Base-by-base conservation (phyloP, 2,329 filamentous ascomycete genomes). In the Stachybotrys chartarum region DNA sequence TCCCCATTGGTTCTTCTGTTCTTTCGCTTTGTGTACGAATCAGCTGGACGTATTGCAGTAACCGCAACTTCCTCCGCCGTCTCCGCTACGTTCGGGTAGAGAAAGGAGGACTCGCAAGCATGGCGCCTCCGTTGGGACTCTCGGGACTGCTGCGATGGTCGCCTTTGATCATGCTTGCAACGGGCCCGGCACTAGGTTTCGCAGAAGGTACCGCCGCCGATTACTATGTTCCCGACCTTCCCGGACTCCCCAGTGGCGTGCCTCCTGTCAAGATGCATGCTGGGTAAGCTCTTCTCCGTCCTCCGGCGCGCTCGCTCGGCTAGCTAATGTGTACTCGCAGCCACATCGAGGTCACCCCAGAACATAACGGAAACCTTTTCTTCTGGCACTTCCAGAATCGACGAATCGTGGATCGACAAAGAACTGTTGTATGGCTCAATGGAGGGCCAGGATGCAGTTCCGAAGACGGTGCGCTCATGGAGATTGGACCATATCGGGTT, bases 311-410 rank as follows among this genome's bases (percentile, higher is more conserved):
- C 42, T 50, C 50, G 10, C 24, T 16, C n/a, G n/a, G 8, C 14
- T 30, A n/a, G 58, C 65, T 68, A 62, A 66, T 61, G 57, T 58
- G 55, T 58, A 49, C 62, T 42, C 45, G 7, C 68, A 96, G 91
- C 54, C 94, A 99, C 75, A 87, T 99, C 70, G 92, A 97, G 74
- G 81, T 99, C 65, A 88, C 86, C 39, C 83, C 88, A 18, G 86
- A 91, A 61, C 83, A 88, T 70, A 91, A 97, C 69, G 93, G 91
- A 63, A 96, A 97, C 72, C 75, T 99, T 17, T 99, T 97, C 79
- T 99, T 99, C 78, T 99, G 94, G 94, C 90, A 97, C 67, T 97
- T 90, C 69, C 85, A 96, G 69, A 97, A 97, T 69, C 83, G 90
- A 63, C 94, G 99, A 71, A 96, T 99, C 62, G 93, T 91, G 56